Conservation (phyloP, 495 filamentous ascomycete species). For the Parathielavia appendiculata region DNA sequence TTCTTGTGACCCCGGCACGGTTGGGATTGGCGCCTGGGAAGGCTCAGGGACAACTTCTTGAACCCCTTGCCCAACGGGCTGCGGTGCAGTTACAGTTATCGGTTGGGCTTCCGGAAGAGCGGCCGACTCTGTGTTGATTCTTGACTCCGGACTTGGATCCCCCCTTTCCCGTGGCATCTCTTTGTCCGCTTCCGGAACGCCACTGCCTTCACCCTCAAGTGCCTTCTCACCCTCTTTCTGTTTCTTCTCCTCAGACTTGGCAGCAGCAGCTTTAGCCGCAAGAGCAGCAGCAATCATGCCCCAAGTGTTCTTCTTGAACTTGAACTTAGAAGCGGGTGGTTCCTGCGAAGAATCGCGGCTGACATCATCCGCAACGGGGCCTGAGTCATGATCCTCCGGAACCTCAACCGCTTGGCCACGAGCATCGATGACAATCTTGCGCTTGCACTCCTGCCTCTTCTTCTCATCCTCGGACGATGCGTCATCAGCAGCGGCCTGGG, state of each 20-base stretch:
- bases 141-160: conserved; percentile 6
- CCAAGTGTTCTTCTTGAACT: conserved; percentile 37
- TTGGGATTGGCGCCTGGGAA: neutral
- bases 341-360: conserved; percentile 42
- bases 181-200: conserved; percentile 13
- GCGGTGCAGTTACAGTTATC: neutral
- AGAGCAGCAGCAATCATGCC: conserved; percentile 36
- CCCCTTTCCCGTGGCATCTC: conserved; percentile 16
- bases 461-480: conserved; percentile 6
- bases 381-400: conserved; percentile 42
- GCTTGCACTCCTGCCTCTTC: conserved; percentile 18
- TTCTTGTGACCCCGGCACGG: conserved; percentile 1
- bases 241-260: conserved; percentile 21
- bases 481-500: conserved; percentile 9
- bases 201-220: conserved; percentile 11
- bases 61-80: too few species aligned
- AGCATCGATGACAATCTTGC: conserved; percentile 15
- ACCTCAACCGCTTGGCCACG: conserved; percentile 27
- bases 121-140: neutral
- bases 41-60: neutral
- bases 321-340: conserved; percentile 25
- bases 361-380: conserved; percentile 52
- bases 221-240: conserved; percentile 20
- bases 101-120: neutral
- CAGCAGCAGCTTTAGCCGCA: conserved; percentile 31